Base-by-base conservation (phyloP, 148 eudicot species). In the Chenopodium berlandieri region DNA sequence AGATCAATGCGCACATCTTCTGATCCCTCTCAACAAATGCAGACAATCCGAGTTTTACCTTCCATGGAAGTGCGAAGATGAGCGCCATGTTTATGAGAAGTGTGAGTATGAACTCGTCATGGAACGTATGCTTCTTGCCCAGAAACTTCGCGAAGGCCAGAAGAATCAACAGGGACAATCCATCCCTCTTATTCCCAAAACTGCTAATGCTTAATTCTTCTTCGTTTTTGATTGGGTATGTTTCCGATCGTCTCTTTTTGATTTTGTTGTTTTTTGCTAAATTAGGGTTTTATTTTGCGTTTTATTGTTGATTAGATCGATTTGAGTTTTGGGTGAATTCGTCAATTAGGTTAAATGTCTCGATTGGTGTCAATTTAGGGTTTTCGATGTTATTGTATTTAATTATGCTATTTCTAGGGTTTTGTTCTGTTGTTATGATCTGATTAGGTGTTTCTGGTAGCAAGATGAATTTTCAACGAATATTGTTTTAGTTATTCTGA, bases 71-170 rank as follows among this genome's bases (percentile, higher is more conserved):
- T 96, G 99, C 82, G 94, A 88, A 82, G 73, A 85, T 67, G 92
- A 96, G 82, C 94, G 98, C 83, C 99, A 96, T 81, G 13, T 84
- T 37, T 95, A 95, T 72, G 99, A 96, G 88, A 96, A 96, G 88
- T 96, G 99, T 84, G 94, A 90, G 87, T 96, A 96, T 85, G 99
- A 96, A 85, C 99, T 96, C 68, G 95, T 96, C 62, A 96, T 96
- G 99, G 99, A 96, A 64, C 85, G 99, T 7, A 96, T 96, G 95
- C 95, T 96, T 70, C 90, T 87, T 79, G 91, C 94, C 97, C 94
- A 96, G 88, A 92, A 92, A 91, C 87, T 96, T 83, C 88, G 90
- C 2, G 85, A 91, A 50, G 84, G 82, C 32, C 71, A 67, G 37
- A 86, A 84, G 27, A 71, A 76, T n/a, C 89, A 88, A 20, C 79